Evolutionary conservation across 352 stramenopile genomes (phyloP).

Genomic region (Globisporangium paroecandrum): DNA sequence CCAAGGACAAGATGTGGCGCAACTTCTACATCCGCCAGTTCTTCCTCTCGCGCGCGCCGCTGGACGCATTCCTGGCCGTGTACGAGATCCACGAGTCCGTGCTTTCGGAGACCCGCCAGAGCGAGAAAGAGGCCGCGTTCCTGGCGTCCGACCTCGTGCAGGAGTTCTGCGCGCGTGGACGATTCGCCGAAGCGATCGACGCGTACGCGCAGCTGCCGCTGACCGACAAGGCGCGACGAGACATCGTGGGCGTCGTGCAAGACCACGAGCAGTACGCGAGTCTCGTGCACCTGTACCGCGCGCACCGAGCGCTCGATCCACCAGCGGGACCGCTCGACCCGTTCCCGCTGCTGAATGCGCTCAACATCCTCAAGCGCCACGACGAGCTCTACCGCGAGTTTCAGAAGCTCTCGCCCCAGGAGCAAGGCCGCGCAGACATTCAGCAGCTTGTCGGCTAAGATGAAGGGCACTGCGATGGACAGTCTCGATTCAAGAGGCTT

Average conservation of each 20-base stretch:
- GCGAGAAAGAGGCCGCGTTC: slow-evolving; percentile 22
- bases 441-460: slow-evolving; percentile 33
- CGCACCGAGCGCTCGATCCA: slow-evolving; percentile 30
- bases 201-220: slow-evolving; percentile 46
- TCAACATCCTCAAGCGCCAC: slow-evolving; percentile 38
- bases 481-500: background rate
- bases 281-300: slow-evolving; percentile 43
- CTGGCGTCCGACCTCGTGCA: slow-evolving; percentile 33
- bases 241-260: slow-evolving; percentile 35
- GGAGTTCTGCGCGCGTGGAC: slow-evolving; percentile 53
- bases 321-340: slow-evolving; percentile 35
- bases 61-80: slow-evolving; percentile 37
- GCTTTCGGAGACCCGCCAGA: slow-evolving; percentile 1
- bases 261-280: slow-evolving; percentile 57
- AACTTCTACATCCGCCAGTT: slow-evolving; percentile 67
- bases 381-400: slow-evolving; percentile 50
- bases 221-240: slow-evolving; percentile 21
- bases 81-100: slow-evolving; percentile 22
- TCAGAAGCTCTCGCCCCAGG: slow-evolving; percentile 37
- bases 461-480: background rate
- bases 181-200: slow-evolving; percentile 49
- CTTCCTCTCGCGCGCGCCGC: slow-evolving; percentile 43
- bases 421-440: slow-evolving; percentile 50
- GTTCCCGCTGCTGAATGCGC: slow-evolving; percentile 39
- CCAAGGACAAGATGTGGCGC: slow-evolving; percentile 36